Base-by-base conservation (phyloP, 2,329 filamentous ascomycete species). In the Arachnomyces sp. region DNA sequence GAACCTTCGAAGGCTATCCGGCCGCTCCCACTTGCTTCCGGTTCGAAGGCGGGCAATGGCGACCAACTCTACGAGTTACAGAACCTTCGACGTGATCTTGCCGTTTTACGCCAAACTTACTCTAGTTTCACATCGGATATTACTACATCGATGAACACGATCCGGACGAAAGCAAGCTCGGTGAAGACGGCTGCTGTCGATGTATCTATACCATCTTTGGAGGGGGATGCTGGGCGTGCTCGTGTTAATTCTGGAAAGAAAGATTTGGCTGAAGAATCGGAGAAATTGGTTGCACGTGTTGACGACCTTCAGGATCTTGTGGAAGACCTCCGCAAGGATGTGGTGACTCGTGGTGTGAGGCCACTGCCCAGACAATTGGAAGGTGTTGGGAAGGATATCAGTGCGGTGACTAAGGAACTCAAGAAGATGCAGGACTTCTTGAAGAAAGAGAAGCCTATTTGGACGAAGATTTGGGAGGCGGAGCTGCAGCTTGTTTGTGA, bases 381-480 rank as follows among this genome's bases (percentile, higher is more conserved):
- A 65, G 72, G 71, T 29, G 89, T 95, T 14, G 83, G 84, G 50
- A 93, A 92, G 65, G 90, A 96, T 53, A 88, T 98, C 47, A 80
- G 81, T 36, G 67, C 73, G 40, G 80, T 92, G 25, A 84, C 81
- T 36, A 82, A 87, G 56, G 89, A 95, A 56, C 78, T 98, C 47
- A 92, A 86, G 74, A 89, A 86, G 67, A 83, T 98, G 75, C 86
- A 95, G 59, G 89, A 95, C 12, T 94, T 85, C 69, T 77, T 98
- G 67, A 82, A 81, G 53, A 78, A 79, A 16, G 92, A 98, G 74
- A 95, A 95, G 63, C 92, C 92, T 0, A 73, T 95, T 43, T 98
- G 92, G 90, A 95, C 88, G 40, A 95, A 95, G 77, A 94, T 96
- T 49, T 98, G 92, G 92, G 90, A 96, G 75, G 89, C 93, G 66